A percentile compares a stretch with the other conserved stretches of the same genome.
phyloP scores from a whole-genome alignment of 345 rosid species.

The Rhodomyrtus tomentosa region DNA sequence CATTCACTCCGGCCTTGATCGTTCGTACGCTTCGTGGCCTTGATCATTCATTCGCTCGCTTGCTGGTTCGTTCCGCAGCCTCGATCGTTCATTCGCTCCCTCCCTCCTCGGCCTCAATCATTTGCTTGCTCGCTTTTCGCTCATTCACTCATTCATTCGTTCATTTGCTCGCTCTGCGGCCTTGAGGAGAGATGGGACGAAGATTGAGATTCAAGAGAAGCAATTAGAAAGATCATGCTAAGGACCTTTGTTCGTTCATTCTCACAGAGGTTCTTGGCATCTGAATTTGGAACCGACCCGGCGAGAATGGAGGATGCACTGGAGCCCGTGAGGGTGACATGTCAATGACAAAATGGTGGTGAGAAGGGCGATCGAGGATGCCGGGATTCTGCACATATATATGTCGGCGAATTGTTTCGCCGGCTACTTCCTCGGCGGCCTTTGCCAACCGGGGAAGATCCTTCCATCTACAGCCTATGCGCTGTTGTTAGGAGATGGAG shows the following conservation, averaged over 20 bases:
- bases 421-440: constrained; percentile 40
- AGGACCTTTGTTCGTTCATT: no score
- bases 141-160: no score
- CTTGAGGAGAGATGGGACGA: background rate
- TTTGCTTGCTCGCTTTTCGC: no score
- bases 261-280: constrained; percentile 40
- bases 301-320: constrained; percentile 36
- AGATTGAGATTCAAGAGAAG: background rate
- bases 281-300: constrained; percentile 49
- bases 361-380: constrained; percentile 35
- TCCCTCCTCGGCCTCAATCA: no score
- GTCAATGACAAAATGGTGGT: constrained; percentile 53
- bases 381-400: constrained; percentile 32
- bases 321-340: constrained; percentile 42
- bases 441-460: constrained; percentile 38
- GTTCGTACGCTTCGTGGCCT: no score
- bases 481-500: constrained; percentile 29
- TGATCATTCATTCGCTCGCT: no score
- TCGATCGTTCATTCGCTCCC: no score
- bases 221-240: background rate
- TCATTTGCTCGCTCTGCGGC: no score
- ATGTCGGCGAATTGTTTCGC: constrained; percentile 55
- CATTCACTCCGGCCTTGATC: no score
- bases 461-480: constrained; percentile 38
- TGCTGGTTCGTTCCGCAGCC: no score